Conservation (phyloP, 2,329 filamentous ascomycete species). For the Tolypocladium ovalisporum region DNA sequence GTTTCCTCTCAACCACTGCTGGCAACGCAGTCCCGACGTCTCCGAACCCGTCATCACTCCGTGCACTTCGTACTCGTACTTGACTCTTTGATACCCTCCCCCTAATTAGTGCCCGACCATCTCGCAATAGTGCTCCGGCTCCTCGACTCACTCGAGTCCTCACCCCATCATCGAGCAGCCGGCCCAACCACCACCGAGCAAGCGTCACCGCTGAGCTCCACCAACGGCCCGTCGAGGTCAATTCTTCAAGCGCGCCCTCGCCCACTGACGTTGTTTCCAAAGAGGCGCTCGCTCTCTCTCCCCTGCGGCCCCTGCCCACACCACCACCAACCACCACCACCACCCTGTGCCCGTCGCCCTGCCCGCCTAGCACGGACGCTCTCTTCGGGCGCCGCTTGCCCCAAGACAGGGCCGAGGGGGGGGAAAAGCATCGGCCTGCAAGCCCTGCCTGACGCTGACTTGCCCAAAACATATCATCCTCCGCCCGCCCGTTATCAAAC, state of each 20-base stretch:
- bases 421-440: background rate
- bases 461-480: background rate
- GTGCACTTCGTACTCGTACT: background rate
- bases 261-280: slow-evolving; percentile 7
- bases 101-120: background rate
- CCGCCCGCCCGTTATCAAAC: background rate
- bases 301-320: too few relatives aligned
- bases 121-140: slow-evolving; percentile 1
- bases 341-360: too few relatives aligned
- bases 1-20: too few relatives aligned
- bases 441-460: background rate
- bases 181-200: slow-evolving; percentile 2
- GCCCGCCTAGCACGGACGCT: background rate
- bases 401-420: background rate
- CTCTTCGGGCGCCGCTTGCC: background rate
- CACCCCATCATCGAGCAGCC: background rate
- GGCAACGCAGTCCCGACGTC: background rate
- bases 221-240: slow-evolving; percentile 6
- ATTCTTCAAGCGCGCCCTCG: slow-evolving; percentile 2
- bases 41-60: background rate
- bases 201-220: slow-evolving; percentile 3
- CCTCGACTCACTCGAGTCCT: background rate
- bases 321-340: too few relatives aligned
- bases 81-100: background rate
- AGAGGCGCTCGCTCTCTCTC: slow-evolving; percentile 1